Evolutionary conservation across 805 yeast genomes (phyloP), one percentile per base, ranked within the genome.

Genomic region (Grigorovia jiainica): DNA sequence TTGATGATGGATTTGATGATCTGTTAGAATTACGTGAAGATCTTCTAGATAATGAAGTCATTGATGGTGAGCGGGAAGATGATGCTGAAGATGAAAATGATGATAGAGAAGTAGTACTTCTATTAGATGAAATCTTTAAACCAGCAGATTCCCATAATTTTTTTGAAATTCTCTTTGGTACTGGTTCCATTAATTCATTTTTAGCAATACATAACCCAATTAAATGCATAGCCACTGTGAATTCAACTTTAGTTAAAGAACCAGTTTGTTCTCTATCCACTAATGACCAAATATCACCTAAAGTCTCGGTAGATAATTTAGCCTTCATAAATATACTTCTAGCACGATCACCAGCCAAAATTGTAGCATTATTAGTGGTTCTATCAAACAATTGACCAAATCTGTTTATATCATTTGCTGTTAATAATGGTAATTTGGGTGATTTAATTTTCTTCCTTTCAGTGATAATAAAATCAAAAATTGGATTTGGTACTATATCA

Each of bases 201-300:
- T 87, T 68, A 21, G 82, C 67, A 47, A 87, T 76, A 13, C 52
- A 43, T 31, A 60, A 43, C 59, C 90, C 97, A 48, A 92, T 85
- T 55, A 92, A 71, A 62, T 85, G 95, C 97, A 92, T 90, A 7
- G 97, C 97, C 50, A 90, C 73, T 34, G 85, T 75, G 52, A 92
- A 92, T 58, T 86, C 87, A 18, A 79, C 71, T 55, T 78, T 75
- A 42, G 74, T 70, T 52, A 92, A 74, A 43, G 73, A 71, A 5
- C 98, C 98, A 2, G 72, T 62, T 52, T 78, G 78, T 39, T 75
- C 73, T 43, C 78, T 75, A 59, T 92, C 98, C 30, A 82, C 89
- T 44, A 90, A 69, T 40, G 72, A 73, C 98, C 98, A 92, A 45
- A 92, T 81, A 55, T 79, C 81, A 44, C 94, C 95, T 47, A 92